phyloP scores from a whole-genome alignment of 108 stramenopile species.

The Cylindrotheca closterium region DNA sequence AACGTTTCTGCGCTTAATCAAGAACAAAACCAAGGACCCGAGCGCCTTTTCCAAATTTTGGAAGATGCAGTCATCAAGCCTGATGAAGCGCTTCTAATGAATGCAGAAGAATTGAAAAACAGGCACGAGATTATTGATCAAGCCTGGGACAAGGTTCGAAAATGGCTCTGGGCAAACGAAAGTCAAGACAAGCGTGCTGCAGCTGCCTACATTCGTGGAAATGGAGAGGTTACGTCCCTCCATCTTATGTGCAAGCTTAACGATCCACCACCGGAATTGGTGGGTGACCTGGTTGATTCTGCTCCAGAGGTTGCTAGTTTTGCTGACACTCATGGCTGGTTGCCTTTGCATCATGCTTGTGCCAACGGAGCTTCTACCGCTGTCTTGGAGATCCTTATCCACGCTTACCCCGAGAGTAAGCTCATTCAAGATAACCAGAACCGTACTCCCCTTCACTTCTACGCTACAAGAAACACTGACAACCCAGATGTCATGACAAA shows the following conservation, averaged over 20 bases:
- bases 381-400: conserved; percentile 49
- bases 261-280: conserved; percentile 61
- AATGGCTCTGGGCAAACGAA: conserved; percentile 59
- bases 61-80: conserved; percentile 34
- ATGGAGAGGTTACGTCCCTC: conserved; percentile 63
- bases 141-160: conserved; percentile 64
- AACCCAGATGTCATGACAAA: conserved; percentile 38
- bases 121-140: conserved; percentile 38
- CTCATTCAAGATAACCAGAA: conserved; percentile 57
- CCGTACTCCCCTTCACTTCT: conserved; percentile 77
- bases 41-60: conserved; percentile 44
- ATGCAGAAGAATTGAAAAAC: conserved; percentile 21
- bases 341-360: conserved; percentile 81
- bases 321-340: conserved; percentile 71
- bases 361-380: conserved; percentile 69
- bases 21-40: conserved; percentile 19
- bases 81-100: conserved; percentile 10
- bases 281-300: conserved; percentile 45
- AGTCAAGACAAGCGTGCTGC: conserved; percentile 44
- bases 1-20: background rate
- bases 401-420: conserved; percentile 63
- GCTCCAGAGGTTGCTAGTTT: conserved; percentile 53
- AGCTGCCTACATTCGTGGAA: conserved; percentile 57
- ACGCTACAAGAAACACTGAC: conserved; percentile 44
- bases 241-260: conserved; percentile 70